These are phyloP conservation scores for Allium sativum DNA, from an alignment of 106 monocot genomes.

Conservation along the genomic window DNA sequence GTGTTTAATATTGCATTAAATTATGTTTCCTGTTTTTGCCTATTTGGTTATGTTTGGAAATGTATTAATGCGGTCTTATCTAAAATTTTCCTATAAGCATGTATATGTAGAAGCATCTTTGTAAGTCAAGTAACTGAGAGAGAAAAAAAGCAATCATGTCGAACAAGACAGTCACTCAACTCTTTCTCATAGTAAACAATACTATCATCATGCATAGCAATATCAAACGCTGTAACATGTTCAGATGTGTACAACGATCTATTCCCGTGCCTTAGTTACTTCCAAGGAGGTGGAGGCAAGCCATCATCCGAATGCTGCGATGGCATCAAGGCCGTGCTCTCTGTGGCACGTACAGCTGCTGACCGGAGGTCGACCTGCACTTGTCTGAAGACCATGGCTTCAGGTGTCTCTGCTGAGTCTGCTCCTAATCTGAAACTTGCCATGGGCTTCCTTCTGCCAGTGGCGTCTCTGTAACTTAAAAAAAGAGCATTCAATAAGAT, in stretches of 20 bases:
- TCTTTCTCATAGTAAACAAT: neutral
- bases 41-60: too few relatives aligned
- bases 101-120: too few relatives aligned
- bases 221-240: neutral
- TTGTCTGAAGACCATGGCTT: slow-evolving; percentile 1
- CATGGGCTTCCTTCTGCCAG: neutral
- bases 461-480: neutral
- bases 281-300: slow-evolving; percentile 14
- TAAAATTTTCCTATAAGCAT: too few relatives aligned
- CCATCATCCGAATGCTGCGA: neutral
- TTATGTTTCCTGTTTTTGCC: too few relatives aligned
- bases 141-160: too few relatives aligned
- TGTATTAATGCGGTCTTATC: too few relatives aligned
- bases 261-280: slow-evolving; percentile 17
- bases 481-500: too few relatives aligned
- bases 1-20: too few relatives aligned
- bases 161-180: too few relatives aligned
- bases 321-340: neutral
- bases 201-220: neutral
- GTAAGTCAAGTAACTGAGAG: too few relatives aligned
- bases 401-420: neutral
- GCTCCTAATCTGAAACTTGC: neutral
- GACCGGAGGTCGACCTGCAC: neutral
- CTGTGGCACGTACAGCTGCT: neutral
- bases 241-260: neutral